phyloP scores from a whole-genome alignment of 1,284 basidiomycete species.

The Mycena sp. region DNA sequence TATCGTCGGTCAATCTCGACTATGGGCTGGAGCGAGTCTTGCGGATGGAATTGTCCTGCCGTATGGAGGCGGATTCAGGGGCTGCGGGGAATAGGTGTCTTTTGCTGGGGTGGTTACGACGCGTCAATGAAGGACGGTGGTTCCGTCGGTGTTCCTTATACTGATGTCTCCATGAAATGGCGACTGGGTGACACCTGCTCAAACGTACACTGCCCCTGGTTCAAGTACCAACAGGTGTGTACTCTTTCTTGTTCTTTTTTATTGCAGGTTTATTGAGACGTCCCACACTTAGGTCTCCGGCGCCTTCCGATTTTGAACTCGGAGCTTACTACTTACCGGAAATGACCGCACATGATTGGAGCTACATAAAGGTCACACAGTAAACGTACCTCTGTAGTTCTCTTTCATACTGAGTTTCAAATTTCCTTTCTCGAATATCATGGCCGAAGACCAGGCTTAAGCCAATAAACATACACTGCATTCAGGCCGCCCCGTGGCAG shows the following conservation, averaged over 20 bases:
- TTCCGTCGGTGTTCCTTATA: background rate
- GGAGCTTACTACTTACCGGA: background rate
- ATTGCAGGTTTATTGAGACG: background rate
- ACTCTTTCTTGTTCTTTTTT: background rate
- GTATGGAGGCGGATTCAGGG: too few relatives aligned
- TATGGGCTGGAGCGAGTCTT: too few relatives aligned
- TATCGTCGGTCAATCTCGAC: too few relatives aligned
- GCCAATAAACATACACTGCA: background rate
- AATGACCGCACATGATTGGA: background rate
- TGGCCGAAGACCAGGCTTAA: background rate
- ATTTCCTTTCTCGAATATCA: background rate
- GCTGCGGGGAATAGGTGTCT: too few relatives aligned
- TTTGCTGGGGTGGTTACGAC: background rate
- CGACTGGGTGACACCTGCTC: background rate
- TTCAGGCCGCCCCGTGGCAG: background rate
- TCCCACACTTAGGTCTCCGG: background rate
- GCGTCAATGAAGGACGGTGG: background rate
- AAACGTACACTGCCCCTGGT: background rate
- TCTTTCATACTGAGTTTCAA: background rate
- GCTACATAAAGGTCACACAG: background rate
- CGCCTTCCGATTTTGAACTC: background rate
- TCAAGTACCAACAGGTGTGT: background rate
- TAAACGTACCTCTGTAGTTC: background rate
- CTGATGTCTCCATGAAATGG: too few relatives aligned
- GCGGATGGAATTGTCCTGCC: too few relatives aligned